Evolutionary conservation across 1,284 basidiomycete species (phyloP).

Genomic region (Irpex sp.): DNA sequence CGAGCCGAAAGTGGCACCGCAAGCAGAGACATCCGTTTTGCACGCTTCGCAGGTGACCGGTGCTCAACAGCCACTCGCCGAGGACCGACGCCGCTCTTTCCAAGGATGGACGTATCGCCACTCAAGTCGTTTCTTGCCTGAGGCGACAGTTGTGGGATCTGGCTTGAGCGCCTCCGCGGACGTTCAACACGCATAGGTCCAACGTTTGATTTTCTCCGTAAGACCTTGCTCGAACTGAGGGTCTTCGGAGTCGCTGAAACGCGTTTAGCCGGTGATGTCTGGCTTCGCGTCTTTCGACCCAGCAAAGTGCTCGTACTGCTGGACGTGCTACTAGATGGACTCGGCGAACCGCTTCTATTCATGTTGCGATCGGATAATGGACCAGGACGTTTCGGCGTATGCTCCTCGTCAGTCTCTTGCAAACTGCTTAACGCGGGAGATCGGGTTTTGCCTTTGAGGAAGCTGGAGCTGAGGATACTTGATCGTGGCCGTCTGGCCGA

Average conservation of each 20-base stretch:
- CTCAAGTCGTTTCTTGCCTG: slow-evolving; percentile 6
- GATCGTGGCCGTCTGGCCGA: slow-evolving; percentile 43
- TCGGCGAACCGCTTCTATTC: slow-evolving; percentile 34
- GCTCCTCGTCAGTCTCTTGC: slow-evolving; percentile 63
- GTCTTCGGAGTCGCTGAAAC: slow-evolving; percentile 39
- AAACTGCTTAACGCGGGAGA: slow-evolving; percentile 52
- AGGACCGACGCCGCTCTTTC: slow-evolving; percentile 18
- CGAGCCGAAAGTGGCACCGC: slow-evolving; percentile 27
- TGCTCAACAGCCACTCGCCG: slow-evolving; percentile 23
- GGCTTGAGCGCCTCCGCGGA: slow-evolving; percentile 63
- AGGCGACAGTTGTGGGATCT: slow-evolving; percentile 63
- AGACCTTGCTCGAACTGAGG: slow-evolving; percentile 31
- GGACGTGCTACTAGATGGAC: slow-evolving; percentile 19
- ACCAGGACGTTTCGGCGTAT: slow-evolving; percentile 30
- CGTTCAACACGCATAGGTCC: slow-evolving; percentile 69
- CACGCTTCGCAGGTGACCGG: slow-evolving; percentile 58
- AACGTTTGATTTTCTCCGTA: slow-evolving; percentile 64
- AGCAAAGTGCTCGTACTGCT: slow-evolving; percentile 19
- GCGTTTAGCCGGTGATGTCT: slow-evolving; percentile 45
- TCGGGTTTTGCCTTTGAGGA: slow-evolving; percentile 58
- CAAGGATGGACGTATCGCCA: slow-evolving; percentile 14
- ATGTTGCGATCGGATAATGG: slow-evolving; percentile 62
- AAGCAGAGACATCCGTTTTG: slow-evolving; percentile 56
- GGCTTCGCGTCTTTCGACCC: slow-evolving; percentile 33
- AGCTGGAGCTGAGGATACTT: slow-evolving; percentile 62